Evolutionary conservation across 176 grass and related monocot genomes (phyloP), one percentile per base, ranked within the genome.

Genomic region (Secale cereale): DNA sequence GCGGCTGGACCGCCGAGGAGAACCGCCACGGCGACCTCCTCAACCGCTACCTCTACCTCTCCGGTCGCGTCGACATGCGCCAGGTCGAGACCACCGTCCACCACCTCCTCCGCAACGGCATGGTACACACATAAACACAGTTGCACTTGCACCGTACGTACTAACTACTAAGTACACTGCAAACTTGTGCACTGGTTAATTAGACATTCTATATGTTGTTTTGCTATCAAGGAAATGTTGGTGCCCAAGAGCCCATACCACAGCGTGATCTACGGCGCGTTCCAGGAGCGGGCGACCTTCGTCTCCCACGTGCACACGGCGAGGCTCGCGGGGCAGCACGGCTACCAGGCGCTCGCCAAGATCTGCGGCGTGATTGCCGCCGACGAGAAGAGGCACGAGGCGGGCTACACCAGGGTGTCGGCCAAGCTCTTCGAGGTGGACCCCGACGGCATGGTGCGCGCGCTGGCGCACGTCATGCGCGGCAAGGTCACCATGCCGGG

Each of bases 1-100:
- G 84, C 52, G 84, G 76, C 12, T 96, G 94, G 94, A 93, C 88
- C 1, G 90, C 90, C 11, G 92, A 94, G 75, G 93, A 94, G 88
- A 90, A 94, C 67, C 82, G 92, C 73, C 92, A 94, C 26, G 92
- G 92, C 4, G 85, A 94, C 64, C 52, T 82, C 77, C 89, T 92
- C 59, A 86, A 74, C 67, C 77, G 85, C 39, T 86, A 86, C 85
- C 85, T 86, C 85, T 86, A 81, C 77, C 85, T 86, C 57, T 65
- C 57, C 16, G 77, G 85, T 56, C 77, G 77, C 77, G 85, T 86
- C 85, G 85, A 86, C 78, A 86, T 86, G 85, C 85, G 78, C 78
- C 78, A 81, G 85, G 85, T 86, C 16, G 85, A 86, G 78, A 19
- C 16, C 78, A 86, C 85, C 67, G 19, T 56, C 29, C 78, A 86